Evolutionary conservation across 345 rosid species (phyloP), one percentile per base, ranked within the genome.

Genomic region (Zanthoxylum bungeanum): DNA sequence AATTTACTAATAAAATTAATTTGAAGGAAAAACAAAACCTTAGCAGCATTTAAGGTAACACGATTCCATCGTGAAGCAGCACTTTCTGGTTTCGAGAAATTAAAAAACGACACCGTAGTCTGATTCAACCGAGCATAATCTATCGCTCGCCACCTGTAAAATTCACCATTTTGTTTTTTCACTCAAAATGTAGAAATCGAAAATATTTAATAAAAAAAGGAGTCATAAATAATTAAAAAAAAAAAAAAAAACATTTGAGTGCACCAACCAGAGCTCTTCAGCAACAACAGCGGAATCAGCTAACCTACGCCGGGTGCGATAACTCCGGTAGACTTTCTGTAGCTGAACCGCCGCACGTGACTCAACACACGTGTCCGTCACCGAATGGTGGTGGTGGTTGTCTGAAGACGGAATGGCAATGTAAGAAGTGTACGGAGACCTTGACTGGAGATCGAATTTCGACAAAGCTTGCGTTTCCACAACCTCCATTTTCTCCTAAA

Each of bases 261-360:
- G 47, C 14, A 78, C 75, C 27, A 55, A 91, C 98, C 98, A 93
- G 68, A 89, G 86, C 75, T 89, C 96, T 84, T 91, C 97, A 33
- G 89, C 93, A n/a, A 91, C 89, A 4, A 93, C 88, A 3, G 88
- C 98, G 44, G 97, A 86, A 80, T 93, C 98, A 0, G 98, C 97
- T 75, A 93, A 52, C 72, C 87, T 77, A 21, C 98, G 97, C 70
- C 98, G 93, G 50, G 97, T 93, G 37, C 97, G 97, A 57, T 93
- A 91, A 75, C 98, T 82, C 78, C 91, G 73, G 71, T 93, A 93
- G 4, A 89, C 92, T 78, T 93, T 93, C 86, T 90, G 98, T 37
- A 93, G 49, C 79, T 77, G 88, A 69, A 91, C 88, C 9, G 90
- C 96, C 11, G 98, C 72, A 49, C 11, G 64, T 7, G 71, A 63